Percentiles rank a stretch among this genome's conserved stretches.
Conservation (phyloP, 2,329 filamentous ascomycete genomes). For the Dactylellina drechsleri region DNA sequence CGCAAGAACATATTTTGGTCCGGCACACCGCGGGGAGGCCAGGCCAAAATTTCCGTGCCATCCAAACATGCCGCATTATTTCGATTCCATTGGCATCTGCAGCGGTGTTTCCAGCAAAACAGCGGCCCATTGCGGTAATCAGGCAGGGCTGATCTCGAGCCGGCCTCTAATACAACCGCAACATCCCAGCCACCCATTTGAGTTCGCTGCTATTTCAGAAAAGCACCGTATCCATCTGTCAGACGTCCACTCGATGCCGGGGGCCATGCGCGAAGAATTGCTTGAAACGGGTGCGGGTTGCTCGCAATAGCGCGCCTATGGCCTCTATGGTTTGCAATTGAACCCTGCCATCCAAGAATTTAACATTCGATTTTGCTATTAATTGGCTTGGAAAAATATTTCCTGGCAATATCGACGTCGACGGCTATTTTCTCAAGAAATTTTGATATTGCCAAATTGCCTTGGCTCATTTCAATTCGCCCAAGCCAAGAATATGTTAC, state of each 20-base stretch:
- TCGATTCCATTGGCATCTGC: constrained; percentile 31
- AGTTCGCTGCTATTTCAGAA: background rate
- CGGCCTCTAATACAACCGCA: background rate
- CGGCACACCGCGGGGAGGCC: constrained; percentile 32
- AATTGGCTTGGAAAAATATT: no score
- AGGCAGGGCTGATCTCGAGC: background rate
- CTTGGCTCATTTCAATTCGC: no score
- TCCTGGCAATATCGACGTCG: no score
- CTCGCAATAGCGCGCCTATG: constrained; percentile 30
- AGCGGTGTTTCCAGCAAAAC: constrained; percentile 12
- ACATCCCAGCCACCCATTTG: constrained; percentile 6
- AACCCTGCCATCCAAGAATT: no score
- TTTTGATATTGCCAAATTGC: no score
- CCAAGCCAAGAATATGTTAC: no score
- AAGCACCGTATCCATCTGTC: background rate
- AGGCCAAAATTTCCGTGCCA: constrained; percentile 19
- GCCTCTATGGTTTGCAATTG: background rate
- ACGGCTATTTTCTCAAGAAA: no score
- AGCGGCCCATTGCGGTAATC: constrained; percentile 17
- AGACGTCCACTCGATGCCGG: constrained; percentile 24
- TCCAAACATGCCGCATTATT: background rate
- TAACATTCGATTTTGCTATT: no score
- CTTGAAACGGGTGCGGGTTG: constrained; percentile 14
- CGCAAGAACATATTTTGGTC: constrained; percentile 10
- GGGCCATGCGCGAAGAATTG: constrained; percentile 30